phyloP scores from a whole-genome alignment of 352 stramenopile genomes.

The Globisporangium apiculatum region DNA sequence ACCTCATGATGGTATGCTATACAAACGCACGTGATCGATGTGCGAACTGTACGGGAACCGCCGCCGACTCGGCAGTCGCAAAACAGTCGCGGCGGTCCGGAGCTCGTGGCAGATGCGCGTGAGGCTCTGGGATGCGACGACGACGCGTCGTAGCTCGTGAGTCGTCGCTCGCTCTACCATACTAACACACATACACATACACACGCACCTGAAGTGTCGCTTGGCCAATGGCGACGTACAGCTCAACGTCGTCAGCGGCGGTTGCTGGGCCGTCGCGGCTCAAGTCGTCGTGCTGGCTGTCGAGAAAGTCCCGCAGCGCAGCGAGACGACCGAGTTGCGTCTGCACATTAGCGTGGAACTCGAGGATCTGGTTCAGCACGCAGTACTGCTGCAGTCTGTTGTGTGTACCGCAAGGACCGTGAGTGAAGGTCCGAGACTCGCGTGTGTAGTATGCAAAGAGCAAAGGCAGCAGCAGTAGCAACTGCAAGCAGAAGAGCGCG shows the following conservation, averaged over 20 bases:
- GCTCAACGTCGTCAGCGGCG: constrained; percentile 46
- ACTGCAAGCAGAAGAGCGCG: no score
- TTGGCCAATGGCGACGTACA: constrained; percentile 45
- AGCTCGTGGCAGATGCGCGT: constrained; percentile 54
- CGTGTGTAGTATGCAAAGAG: no score
- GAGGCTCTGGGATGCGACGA: constrained; percentile 17
- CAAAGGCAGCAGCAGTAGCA: no score
- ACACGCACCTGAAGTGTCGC: constrained; percentile 28
- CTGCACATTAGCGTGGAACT: constrained; percentile 70
- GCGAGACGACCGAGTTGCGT: constrained; percentile 41
- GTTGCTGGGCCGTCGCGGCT: constrained; percentile 26
- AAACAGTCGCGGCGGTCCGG: constrained; percentile 56
- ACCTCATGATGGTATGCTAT: not conserved
- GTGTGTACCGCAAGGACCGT: not conserved
- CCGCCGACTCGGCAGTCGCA: constrained; percentile 63
- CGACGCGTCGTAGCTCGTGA: no score
- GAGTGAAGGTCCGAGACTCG: not conserved
- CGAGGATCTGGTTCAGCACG: constrained; percentile 79
- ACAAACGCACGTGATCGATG: constrained; percentile 60
- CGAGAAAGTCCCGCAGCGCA: constrained; percentile 42
- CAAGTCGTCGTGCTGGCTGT: constrained; percentile 32
- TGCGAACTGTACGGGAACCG: constrained; percentile 79
- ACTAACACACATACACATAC: not conserved
- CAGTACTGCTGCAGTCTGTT: constrained; percentile 72
- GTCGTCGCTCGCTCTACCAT: no score